phyloP scores from a whole-genome alignment of 805 yeast genomes.

The Ogataea sp. region DNA sequence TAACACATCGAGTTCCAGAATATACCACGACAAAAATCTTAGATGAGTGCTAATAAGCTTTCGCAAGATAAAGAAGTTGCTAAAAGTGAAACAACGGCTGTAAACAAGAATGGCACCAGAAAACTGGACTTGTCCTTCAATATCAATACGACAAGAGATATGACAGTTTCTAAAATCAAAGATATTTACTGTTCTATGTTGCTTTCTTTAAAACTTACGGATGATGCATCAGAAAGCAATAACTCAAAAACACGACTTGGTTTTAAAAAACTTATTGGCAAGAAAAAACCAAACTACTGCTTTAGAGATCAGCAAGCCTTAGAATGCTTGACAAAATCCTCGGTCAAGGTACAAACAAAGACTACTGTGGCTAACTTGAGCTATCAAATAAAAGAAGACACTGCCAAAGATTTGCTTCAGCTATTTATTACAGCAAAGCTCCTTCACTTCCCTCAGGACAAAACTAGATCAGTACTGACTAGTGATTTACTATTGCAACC shows the following conservation, averaged over 20 bases:
- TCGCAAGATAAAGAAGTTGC: not conserved
- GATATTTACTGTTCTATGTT: slow-evolving; percentile 48
- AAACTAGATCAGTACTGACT: slow-evolving; percentile 48
- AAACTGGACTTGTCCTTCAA: slow-evolving; percentile 6
- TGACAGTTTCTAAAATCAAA: slow-evolving; percentile 49
- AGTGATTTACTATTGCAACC: slow-evolving; percentile 55
- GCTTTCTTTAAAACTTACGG: slow-evolving; percentile 32
- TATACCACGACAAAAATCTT: not conserved
- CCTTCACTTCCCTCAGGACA: slow-evolving; percentile 66
- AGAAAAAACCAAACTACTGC: slow-evolving; percentile 34
- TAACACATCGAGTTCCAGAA: not conserved
- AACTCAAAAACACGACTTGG: not conserved
- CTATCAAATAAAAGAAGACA: slow-evolving; percentile 40
- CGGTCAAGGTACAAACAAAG: slow-evolving; percentile 38
- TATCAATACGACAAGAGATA: slow-evolving; percentile 44
- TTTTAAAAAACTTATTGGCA: slow-evolving; percentile 8
- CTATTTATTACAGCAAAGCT: slow-evolving; percentile 54
- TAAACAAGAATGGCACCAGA: not conserved
- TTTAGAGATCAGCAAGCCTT: slow-evolving; percentile 49
- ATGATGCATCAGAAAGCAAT: slow-evolving; percentile 1
- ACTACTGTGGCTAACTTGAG: slow-evolving; percentile 46
- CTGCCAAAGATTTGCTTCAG: slow-evolving; percentile 39
- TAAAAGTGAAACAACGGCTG: not conserved
- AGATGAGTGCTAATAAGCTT: not conserved
- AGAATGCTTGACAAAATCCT: slow-evolving; percentile 38